Conservation (phyloP, 2,329 filamentous ascomycete genomes). For the Neonectria ditissima region DNA sequence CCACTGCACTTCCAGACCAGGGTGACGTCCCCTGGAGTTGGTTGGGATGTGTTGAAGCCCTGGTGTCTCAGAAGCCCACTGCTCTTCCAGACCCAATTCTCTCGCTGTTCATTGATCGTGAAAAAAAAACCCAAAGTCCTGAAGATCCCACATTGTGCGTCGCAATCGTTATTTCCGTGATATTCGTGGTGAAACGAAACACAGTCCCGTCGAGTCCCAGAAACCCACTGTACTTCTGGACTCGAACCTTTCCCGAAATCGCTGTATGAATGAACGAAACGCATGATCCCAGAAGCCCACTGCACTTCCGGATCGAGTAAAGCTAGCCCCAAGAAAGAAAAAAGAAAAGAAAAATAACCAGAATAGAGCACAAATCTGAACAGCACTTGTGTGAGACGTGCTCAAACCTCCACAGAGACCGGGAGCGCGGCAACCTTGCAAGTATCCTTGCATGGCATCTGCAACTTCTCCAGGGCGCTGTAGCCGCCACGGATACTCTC, state of each 20-base stretch:
- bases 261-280: conserved; percentile 14
- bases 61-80: conserved; percentile 31
- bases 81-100: conserved; percentile 27
- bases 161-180: neutral
- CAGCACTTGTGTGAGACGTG: neutral
- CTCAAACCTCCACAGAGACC: conserved; percentile 42
- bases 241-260: conserved; percentile 6
- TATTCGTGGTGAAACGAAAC: conserved; percentile 1
- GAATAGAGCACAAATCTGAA: neutral
- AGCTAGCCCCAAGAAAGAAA: conserved; percentile 3
- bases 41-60: conserved; percentile 35
- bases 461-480: conserved; percentile 41
- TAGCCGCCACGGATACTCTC: conserved; percentile 60
- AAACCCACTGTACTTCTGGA: conserved; percentile 32
- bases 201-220: conserved; percentile 10
- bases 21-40: conserved; percentile 4
- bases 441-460: conserved; percentile 43
- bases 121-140: conserved; percentile 18
- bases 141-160: conserved; percentile 2
- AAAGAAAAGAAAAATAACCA: neutral
- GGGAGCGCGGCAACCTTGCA: conserved; percentile 40
- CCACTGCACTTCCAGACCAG: conserved; percentile 41
- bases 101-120: conserved; percentile 22
- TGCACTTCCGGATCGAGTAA: conserved; percentile 36
- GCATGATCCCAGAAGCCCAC: conserved; percentile 39